Base-by-base conservation (phyloP, 345 rosid species). In the Eucalyptus marginata region DNA sequence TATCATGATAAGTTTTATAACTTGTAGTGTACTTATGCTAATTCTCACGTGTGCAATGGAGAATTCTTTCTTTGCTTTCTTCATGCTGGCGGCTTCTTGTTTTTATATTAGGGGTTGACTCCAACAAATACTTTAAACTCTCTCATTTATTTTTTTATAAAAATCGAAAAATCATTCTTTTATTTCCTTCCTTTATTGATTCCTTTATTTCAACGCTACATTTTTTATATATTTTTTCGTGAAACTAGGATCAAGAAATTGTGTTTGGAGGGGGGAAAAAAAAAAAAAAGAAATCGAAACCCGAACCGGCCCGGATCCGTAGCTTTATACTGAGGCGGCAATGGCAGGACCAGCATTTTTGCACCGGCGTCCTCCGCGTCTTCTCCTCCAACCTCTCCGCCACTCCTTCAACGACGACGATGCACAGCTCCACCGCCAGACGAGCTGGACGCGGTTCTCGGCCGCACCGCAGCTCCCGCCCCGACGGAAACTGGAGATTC, bases 1-100 rank as follows among this genome's bases (percentile, higher is more conserved):
- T 10, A 0, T 58, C 3, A 0, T 10, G 0, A 11, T 6, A 10
- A 25, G 0, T 27, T 58, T 58, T 59, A 0, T 24, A 59, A 59
- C n/a, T 11, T 25, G 1, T 12, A 2, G n/a, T 24, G 29, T 7
- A 58, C 13, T 24, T 10, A 24, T 58, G 12, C 6, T 25, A 22
- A 56, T 56, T 24, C 27, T 10, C 58, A 20, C 25, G 25, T 52
- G 25, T 52, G 58, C 10, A 52, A 8, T 52, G 25, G 58, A 52
- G 25, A 52, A 52, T 8, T 52, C 58, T 52, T 52, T 52, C 10
- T 52, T 52, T 52, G 25, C 58, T 52, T 52, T 52, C 56, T 52
- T 18, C 24, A 0, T 18, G 56, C 10, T 52, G 18, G 56, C 4
- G 8, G 4, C 56, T 52, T 18, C 58, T 52, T 52, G 58, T 52